Conservation (phyloP, 768 basidiomycete genomes). For the Suillus alpinus region DNA sequence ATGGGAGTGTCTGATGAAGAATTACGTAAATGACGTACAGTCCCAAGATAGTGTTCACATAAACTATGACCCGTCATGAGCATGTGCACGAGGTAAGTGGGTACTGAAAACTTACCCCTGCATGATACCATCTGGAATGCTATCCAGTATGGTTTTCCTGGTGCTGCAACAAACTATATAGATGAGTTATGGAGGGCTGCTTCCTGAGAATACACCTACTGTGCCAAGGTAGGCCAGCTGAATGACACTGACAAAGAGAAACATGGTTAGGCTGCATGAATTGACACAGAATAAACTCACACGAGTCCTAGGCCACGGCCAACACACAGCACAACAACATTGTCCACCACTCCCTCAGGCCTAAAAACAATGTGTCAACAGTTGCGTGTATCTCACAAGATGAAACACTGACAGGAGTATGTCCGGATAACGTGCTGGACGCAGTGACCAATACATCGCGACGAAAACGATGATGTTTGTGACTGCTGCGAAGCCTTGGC, state of each 20-base stretch:
- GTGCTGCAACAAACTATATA: slow-evolving; percentile 22
- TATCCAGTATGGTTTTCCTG: slow-evolving; percentile 23
- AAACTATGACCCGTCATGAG: slow-evolving; percentile 15
- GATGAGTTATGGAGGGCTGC: background rate
- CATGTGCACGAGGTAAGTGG: background rate
- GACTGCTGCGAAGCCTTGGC: slow-evolving; percentile 7
- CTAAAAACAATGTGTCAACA: slow-evolving; percentile 10
- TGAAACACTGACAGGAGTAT: slow-evolving; percentile 12
- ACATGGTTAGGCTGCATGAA: background rate
- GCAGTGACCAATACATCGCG: slow-evolving; percentile 20
- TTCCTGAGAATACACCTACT: slow-evolving; percentile 13
- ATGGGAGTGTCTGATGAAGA: background rate
- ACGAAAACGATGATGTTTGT: slow-evolving; percentile 14
- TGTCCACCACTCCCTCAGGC: slow-evolving; percentile 6
- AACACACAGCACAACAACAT: slow-evolving; percentile 3
- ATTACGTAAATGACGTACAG: slow-evolving; percentile 15
- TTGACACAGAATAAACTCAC: slow-evolving; percentile 14
- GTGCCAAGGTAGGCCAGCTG: slow-evolving; percentile 18
- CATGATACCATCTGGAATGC: slow-evolving; percentile 24
- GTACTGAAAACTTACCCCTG: slow-evolving; percentile 17
- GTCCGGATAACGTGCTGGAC: slow-evolving; percentile 15
- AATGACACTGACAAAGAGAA: slow-evolving; percentile 9
- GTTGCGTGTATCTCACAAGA: background rate
- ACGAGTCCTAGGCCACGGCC: slow-evolving; percentile 22
- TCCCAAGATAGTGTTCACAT: slow-evolving; percentile 25